Conservation (phyloP, 2,329 filamentous ascomycete genomes). For the Calonectria leucothoes region DNA sequence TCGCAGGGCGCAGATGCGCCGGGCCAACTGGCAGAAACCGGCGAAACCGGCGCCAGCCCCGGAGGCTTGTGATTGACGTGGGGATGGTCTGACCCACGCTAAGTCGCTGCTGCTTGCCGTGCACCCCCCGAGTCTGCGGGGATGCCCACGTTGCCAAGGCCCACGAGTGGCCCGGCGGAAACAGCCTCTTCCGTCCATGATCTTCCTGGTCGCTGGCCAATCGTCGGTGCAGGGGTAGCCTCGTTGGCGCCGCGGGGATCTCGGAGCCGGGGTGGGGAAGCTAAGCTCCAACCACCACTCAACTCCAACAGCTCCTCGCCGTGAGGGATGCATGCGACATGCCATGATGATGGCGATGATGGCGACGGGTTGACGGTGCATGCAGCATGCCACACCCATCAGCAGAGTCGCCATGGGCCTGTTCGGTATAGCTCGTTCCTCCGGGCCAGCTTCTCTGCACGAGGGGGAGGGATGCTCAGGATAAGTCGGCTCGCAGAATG, state of each 20-base stretch:
- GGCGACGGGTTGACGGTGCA: neutral
- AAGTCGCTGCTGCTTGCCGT: neutral
- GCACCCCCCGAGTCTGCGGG: slow-evolving; percentile 18
- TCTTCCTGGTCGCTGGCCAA: slow-evolving; percentile 12
- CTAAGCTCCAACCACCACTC: neutral
- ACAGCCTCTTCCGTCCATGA: neutral
- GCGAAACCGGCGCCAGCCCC: neutral
- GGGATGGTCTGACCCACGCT: slow-evolving; percentile 13
- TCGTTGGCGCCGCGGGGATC: slow-evolving; percentile 9
- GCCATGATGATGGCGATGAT: neutral
- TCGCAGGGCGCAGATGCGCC: neutral
- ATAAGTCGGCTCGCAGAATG: neutral
- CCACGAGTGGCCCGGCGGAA: slow-evolving; percentile 6
- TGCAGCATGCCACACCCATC: neutral
- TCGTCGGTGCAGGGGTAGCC: neutral
- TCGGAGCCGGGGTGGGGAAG: slow-evolving; percentile 18
- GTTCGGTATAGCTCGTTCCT: neutral
- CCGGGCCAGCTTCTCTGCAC: neutral
- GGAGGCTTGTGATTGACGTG: slow-evolving; percentile 17
- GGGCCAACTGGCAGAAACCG: slow-evolving; percentile 2
- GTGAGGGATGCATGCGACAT: neutral
- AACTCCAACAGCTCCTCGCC: neutral
- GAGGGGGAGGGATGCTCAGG: neutral
- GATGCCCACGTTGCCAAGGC: neutral
- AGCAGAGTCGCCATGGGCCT: neutral